A percentile compares a stretch with the other conserved stretches of the same genome.
Evolutionary conservation across 805 yeast species (phyloP).

Genomic region (Candida boidinii): DNA sequence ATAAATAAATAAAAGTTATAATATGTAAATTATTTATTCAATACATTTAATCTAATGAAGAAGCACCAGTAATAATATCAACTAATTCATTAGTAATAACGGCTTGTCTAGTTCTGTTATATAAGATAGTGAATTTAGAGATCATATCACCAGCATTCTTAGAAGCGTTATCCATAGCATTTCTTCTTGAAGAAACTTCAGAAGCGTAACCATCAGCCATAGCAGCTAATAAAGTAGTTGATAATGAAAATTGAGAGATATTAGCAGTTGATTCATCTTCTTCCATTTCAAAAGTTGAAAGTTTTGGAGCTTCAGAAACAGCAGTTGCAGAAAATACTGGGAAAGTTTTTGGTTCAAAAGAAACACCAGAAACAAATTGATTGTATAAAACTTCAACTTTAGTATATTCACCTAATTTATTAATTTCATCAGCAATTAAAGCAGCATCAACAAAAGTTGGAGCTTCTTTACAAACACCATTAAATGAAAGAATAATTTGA

Average conservation of each 20-base stretch:
- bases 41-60: constrained; percentile 72
- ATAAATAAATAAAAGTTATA: not conserved
- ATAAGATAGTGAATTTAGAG: constrained; percentile 88
- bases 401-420: constrained; percentile 60
- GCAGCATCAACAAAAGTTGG: constrained; percentile 91
- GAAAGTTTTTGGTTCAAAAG: constrained; percentile 76
- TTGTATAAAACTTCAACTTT: constrained; percentile 79
- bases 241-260: constrained; percentile 74
- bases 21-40: not conserved
- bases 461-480: constrained; percentile 93
- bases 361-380: constrained; percentile 77
- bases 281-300: constrained; percentile 73
- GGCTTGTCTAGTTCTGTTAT: constrained; percentile 99
- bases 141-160: constrained; percentile 99
- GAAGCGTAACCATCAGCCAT: constrained; percentile 98
- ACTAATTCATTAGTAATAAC: constrained; percentile 99
- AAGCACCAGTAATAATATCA: constrained; percentile 99
- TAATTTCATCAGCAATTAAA: constrained; percentile 77
- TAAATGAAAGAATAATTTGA: constrained; percentile 65
- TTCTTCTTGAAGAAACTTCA: constrained; percentile 97
- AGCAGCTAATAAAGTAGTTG: constrained; percentile 84
- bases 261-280: constrained; percentile 60
- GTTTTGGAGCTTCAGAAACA: constrained; percentile 78
- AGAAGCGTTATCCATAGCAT: constrained; percentile 99
- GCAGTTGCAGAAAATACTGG: constrained; percentile 61